Percentiles rank a stretch among this genome's conserved stretches.
phyloP scores from a whole-genome alignment of 2,329 filamentous ascomycete genomes.

The Monosporascus cannonballus region DNA sequence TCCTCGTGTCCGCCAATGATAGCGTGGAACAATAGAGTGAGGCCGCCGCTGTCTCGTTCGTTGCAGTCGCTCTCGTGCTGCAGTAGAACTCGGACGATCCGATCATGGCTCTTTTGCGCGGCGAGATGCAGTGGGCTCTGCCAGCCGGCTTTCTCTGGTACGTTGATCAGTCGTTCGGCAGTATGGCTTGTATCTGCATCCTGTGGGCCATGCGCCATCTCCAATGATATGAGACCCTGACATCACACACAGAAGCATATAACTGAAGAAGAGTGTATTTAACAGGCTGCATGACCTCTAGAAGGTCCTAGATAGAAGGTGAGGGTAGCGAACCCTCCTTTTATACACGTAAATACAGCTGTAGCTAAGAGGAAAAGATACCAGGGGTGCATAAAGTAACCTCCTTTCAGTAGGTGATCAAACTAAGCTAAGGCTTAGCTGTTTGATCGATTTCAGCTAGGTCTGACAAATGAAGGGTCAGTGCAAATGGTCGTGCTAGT shows the following conservation, averaged over 20 bases:
- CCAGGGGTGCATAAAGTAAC: no score
- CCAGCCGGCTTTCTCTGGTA: slow-evolving; percentile 7
- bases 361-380: no score
- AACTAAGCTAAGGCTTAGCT: no score
- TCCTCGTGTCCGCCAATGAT: slow-evolving; percentile 12
- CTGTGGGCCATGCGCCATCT: background rate
- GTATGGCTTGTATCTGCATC: background rate
- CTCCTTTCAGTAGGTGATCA: no score
- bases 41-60: slow-evolving; percentile 17
- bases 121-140: slow-evolving; percentile 16
- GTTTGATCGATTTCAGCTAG: no score
- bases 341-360: no score
- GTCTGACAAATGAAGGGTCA: background rate
- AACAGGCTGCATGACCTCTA: no score
- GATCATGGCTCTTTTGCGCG: slow-evolving; percentile 10
- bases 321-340: no score
- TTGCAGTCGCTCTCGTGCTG: slow-evolving; percentile 16
- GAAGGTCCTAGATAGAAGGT: no score
- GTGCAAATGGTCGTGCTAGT: background rate
- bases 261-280: no score
- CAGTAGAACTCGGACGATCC: slow-evolving; percentile 14
- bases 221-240: no score
- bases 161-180: background rate
- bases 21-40: slow-evolving; percentile 17
- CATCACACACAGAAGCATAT: no score